Conservation (phyloP, 2,329 filamentous ascomycete species). For the Amauroascus verrucosus region DNA sequence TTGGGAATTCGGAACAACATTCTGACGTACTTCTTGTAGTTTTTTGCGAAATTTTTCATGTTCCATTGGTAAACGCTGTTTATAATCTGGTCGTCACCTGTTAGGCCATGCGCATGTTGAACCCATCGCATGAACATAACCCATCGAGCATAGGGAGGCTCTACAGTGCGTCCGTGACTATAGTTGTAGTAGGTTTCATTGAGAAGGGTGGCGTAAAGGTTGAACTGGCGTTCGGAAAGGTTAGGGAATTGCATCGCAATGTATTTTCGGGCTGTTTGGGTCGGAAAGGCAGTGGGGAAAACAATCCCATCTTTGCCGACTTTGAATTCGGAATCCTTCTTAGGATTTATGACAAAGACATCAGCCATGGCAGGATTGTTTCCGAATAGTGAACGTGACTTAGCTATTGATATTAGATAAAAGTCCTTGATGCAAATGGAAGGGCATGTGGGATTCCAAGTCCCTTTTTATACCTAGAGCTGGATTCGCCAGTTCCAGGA, state of each 20-base stretch:
- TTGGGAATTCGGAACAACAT: conserved; percentile 2
- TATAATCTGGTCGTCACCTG: background rate
- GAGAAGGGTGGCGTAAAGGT: conserved; percentile 1
- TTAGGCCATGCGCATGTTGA: conserved; percentile 2
- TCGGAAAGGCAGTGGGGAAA: conserved; percentile 1
- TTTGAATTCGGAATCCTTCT: conserved; percentile 3
- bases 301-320: background rate
- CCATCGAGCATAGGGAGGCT: conserved; percentile 4
- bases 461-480: no score
- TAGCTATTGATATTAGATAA: no score
- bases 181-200: conserved; percentile 1
- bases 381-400: no score
- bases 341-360: conserved; percentile 2
- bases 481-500: background rate
- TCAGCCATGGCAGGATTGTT: background rate
- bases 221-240: conserved; percentile 2
- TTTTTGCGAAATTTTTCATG: conserved; percentile 1
- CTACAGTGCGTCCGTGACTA: background rate
- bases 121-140: background rate
- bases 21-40: conserved; percentile 6
- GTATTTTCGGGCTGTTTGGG: conserved; percentile 4
- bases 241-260: conserved; percentile 6
- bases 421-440: no score
- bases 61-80: conserved; percentile 2
- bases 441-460: no score